Conservation (phyloP, 768 basidiomycete genomes). For the Psilocybe cubensis region DNA sequence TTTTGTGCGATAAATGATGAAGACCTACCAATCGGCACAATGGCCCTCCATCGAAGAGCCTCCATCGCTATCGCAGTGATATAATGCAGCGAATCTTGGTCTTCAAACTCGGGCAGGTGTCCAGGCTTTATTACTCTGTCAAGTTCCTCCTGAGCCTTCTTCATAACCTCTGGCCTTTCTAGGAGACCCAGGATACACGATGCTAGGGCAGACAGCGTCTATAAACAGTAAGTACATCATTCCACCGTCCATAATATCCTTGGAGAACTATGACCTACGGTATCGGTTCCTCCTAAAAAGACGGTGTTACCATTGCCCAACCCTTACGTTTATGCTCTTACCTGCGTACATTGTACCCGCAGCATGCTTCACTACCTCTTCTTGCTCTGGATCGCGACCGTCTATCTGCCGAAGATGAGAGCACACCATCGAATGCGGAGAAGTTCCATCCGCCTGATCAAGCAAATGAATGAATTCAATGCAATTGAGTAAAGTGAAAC, state of each 20-base stretch:
- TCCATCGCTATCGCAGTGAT: conserved; percentile 8
- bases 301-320: too few species aligned
- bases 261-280: neutral
- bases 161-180: neutral
- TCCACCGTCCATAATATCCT: neutral
- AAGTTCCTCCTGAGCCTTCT: conserved; percentile 10
- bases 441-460: conserved; percentile 15
- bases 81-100: conserved; percentile 5
- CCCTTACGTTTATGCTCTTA: neutral
- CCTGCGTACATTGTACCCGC: conserved; percentile 38
- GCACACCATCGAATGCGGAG: conserved; percentile 23
- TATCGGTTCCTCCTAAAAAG: neutral
- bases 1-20: neutral
- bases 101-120: conserved; percentile 9
- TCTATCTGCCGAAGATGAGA: conserved; percentile 17
- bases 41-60: conserved; percentile 7
- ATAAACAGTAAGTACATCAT: neutral
- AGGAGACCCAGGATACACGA: conserved; percentile 7
- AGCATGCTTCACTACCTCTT: conserved; percentile 33
- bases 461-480: neutral
- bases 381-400: conserved; percentile 12
- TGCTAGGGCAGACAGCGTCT: conserved; percentile 4
- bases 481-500: neutral
- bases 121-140: conserved; percentile 6
- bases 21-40: conserved; percentile 6